Evolutionary conservation across 371 early-diverging fungal species (phyloP), one percentile per base, ranked within the genome.

Genomic region (Mortierella sp.): DNA sequence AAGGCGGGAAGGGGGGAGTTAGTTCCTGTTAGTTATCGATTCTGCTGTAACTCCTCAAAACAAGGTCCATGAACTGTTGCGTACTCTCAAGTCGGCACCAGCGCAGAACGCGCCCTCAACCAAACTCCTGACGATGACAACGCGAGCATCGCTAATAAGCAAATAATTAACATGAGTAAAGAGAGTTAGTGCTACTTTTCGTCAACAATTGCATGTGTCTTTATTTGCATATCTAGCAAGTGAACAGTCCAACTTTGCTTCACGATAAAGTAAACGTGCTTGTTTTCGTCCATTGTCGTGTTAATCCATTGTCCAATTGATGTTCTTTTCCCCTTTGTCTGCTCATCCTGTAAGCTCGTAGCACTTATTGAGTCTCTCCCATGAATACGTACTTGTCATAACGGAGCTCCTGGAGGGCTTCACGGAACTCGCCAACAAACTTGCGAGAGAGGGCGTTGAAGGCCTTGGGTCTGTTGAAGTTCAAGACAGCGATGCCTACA

Each of bases 61-160:
- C 34, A 58, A 54, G 4, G 10, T 63, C 38, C 63, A 31, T 26
- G 16, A 3, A n/a, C 58, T 57, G 38, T 38, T 42, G 24, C 68
- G 24, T 90, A 95, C 96, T 91, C 97, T 98, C 81, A 99, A 89
- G 88, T 99, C 99, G 4, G 99, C 99, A 48, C 99, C 99, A 9
- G 99, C 97, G 84, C 98, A 98, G 84, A 99, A 99, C 28, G 96
- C 97, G 7, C 94, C 90, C 57, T 95, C 92, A 2, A 98, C 97
- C 73, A 92, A 72, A 87, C 96, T 96, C 74, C 94, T 92, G 44
- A 99, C 73, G 55, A 99, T 90, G 48, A 98, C 90, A 11, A 96
- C 99, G n/a, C 97, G 93, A 3, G 93, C 89, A 14, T 91, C 91
- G 19, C 92, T 94, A 80, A 31, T 9, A 71, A 2, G 28, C 6